Base-by-base conservation (phyloP, 345 rosid species). In the Populus tremula region DNA sequence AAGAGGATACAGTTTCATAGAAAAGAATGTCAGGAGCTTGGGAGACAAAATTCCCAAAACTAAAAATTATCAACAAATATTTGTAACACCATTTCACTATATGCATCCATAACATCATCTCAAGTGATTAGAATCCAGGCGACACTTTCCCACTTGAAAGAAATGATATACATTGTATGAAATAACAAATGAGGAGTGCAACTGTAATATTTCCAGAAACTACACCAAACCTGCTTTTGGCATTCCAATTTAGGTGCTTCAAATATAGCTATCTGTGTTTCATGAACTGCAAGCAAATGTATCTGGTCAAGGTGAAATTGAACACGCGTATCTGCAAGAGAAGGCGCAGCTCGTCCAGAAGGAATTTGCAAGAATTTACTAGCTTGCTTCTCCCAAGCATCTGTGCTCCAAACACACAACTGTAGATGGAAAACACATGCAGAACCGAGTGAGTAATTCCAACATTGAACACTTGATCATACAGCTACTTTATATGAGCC, bases 381-480 rank as follows among this genome's bases (percentile, higher is more conserved):
- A 8, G 87, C 53, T 80, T 87, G 92, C 88, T 87, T 90, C 84
- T 82, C 90, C 98, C 98, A 93, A 69, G 84, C 89, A 85, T 85
- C 92, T 14, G 88, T 90, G 85, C 82, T 92, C 98, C 98, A 93
- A 69, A 92, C 89, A 77, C 98, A 93, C 66, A 93, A 75, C 98
- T 92, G 84, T 27, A 69, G 70, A 29, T 16, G 71, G 56, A 61
- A 65, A 50, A 54, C 21, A 71, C 9, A 18, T 35, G 38, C n/a
- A 73, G 23, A 79, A 61, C 31, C 59, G 54, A 23, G 17, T 63
- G 35, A 69, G 27, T 29, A n/a, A 67, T 59, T 18, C 27, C n/a
- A 72, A 29, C 14, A 47, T 1, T 35, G 35, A 69, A 33, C 20
- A 23, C 43, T 39, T 74, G 10, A 70, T 10, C 43, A 12, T 35